Conservation (phyloP, 257 asterid genomes). For the Solanum corneliomulleri region DNA sequence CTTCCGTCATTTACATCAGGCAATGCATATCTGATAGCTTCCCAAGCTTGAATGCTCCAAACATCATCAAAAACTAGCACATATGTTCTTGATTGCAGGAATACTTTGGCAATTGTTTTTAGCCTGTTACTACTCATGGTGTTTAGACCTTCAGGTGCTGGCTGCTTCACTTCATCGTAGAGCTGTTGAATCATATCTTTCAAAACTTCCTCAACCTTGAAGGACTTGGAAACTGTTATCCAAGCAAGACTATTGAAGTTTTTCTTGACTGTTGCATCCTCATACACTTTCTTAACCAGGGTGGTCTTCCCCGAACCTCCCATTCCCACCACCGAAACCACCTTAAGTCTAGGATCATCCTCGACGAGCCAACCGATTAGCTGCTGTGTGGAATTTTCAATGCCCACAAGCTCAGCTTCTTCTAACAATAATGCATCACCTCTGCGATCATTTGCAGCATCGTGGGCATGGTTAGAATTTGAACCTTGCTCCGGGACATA, state of each 20-base stretch:
- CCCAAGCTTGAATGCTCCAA: constrained; percentile 18
- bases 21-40: constrained; percentile 10
- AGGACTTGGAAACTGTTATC: constrained; percentile 22
- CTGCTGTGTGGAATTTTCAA: constrained; percentile 13
- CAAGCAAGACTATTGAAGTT: constrained; percentile 18
- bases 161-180: constrained; percentile 1
- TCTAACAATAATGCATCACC: constrained; percentile 17
- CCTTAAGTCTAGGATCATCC: constrained; percentile 7
- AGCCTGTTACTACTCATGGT: neutral
- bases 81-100: constrained; percentile 7
- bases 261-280: constrained; percentile 11
- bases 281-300: constrained; percentile 20
- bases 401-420: constrained; percentile 23
- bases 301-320: constrained; percentile 33
- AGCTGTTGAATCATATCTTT: constrained; percentile 14
- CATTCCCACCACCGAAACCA: constrained; percentile 23
- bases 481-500: neutral
- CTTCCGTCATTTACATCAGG: constrained; percentile 13
- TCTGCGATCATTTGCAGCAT: constrained; percentile 1
- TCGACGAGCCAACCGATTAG: neutral
- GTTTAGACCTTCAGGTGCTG: neutral
- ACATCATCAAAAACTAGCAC: constrained; percentile 24
- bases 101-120: constrained; percentile 1
- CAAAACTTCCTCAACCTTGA: constrained; percentile 6
- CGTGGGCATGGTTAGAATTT: neutral